Evolutionary conservation across 306 rosid species (phyloP).

Genomic region (Dryas octopetala): DNA sequence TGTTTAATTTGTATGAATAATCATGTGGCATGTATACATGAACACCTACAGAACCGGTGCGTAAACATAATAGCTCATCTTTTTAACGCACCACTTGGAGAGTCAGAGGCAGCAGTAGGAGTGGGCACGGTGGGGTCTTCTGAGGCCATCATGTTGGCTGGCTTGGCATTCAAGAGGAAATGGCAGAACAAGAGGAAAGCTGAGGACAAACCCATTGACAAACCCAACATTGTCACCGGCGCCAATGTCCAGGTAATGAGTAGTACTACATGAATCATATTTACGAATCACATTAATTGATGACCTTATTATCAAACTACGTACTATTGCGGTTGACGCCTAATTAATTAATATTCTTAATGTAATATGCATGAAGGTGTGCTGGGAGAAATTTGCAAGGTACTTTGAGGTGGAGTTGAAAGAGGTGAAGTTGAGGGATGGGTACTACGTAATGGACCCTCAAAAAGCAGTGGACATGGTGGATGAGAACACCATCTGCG

Average conservation of each 20-base stretch:
- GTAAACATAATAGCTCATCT: constrained; percentile 96
- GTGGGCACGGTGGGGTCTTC: constrained; percentile 96
- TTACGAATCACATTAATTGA: too few species aligned
- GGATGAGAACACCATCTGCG: constrained; percentile 93
- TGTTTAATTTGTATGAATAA: too few species aligned
- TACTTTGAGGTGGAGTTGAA: constrained; percentile 94
- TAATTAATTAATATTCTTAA: too few species aligned
- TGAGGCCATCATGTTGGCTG: constrained; percentile 97
- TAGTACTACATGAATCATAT: too few species aligned
- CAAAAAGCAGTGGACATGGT: constrained; percentile 80
- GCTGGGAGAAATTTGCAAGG: constrained; percentile 98
- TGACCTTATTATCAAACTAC: too few species aligned
- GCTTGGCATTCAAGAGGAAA: constrained; percentile 86
- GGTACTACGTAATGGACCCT: constrained; percentile 81
- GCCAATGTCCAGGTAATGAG: constrained; percentile 84
- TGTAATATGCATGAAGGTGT: constrained; percentile 44
- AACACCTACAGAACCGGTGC: constrained; percentile 67
- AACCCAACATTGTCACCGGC: constrained; percentile 93
- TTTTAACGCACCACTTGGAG: constrained; percentile 79
- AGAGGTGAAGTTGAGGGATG: constrained; percentile 79
- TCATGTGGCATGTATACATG: too few species aligned
- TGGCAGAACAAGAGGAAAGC: constrained; percentile 77
- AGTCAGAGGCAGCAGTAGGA: constrained; percentile 73
- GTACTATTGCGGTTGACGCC: too few species aligned
- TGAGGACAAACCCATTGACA: constrained; percentile 67